A percentile compares a stretch with the other conserved stretches of the same genome.
Evolutionary conservation across 805 yeast genomes (phyloP).

Genomic region (Pichia eremophila): DNA sequence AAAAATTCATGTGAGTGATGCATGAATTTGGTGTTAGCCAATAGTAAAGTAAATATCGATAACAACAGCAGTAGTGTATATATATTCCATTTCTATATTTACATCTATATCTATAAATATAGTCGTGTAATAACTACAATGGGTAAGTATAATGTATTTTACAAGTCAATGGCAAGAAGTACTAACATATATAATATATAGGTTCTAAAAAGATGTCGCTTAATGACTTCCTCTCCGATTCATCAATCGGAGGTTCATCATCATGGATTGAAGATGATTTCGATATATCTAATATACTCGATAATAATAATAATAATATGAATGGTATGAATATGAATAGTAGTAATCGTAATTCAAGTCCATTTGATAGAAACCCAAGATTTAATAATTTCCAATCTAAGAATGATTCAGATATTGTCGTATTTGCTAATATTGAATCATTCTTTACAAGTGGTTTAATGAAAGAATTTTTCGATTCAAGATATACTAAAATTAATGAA

Average conservation of each 20-base stretch:
- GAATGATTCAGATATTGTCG: conserved; percentile 9
- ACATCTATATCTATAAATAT: too few species aligned
- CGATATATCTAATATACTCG: conserved; percentile 39
- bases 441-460: conserved; percentile 42
- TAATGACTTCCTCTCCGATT: conserved; percentile 36
- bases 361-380: background rate
- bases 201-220: conserved; percentile 36
- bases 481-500: conserved; percentile 49
- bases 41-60: too few species aligned
- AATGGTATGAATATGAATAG: background rate
- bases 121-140: background rate
- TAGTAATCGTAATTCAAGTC: background rate
- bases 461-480: conserved; percentile 51
- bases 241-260: conserved; percentile 30
- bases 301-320: background rate
- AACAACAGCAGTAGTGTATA: too few species aligned
- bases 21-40: too few species aligned
- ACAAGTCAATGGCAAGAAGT: background rate
- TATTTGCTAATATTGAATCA: conserved; percentile 46
- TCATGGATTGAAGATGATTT: conserved; percentile 63
- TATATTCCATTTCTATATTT: too few species aligned
- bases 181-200: background rate
- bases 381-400: background rate
- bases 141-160: conserved; percentile 2
- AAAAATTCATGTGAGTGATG: too few species aligned